These are phyloP conservation scores for Kernera saxatilis DNA, from an alignment of 345 rosid genomes.

Conservation along the genomic window DNA sequence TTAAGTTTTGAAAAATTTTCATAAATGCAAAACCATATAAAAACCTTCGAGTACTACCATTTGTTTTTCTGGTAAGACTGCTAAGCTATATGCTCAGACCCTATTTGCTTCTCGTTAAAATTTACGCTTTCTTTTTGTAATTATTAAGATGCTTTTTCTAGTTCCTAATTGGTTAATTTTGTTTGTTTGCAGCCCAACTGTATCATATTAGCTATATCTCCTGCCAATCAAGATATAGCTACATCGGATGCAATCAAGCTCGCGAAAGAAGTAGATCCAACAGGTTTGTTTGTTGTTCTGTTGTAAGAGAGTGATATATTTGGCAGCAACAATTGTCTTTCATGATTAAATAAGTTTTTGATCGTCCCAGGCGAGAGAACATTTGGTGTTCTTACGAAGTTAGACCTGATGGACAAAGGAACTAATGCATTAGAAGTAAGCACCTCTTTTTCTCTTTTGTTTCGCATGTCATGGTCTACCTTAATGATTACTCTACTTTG, in stretches of 20 bases:
- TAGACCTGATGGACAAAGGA: constrained; percentile 98
- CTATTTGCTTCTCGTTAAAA: not conserved
- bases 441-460: constrained; percentile 2
- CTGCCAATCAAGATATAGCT: constrained; percentile 97
- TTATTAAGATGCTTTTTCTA: not conserved
- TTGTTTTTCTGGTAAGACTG: too few species aligned
- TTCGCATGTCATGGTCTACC: not conserved
- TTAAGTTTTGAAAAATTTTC: not conserved
- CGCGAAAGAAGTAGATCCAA: constrained; percentile 83
- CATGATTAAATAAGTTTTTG: not conserved
- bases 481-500: not conserved
- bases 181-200: constrained; percentile 65
- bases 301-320: not conserved
- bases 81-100: too few species aligned
- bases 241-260: constrained; percentile 96
- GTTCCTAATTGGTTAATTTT: not conserved
- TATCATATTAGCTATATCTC: constrained; percentile 88
- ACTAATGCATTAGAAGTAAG: constrained; percentile 88
- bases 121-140: not conserved
- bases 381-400: constrained; percentile 95
- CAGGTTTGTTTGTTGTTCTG: constrained; percentile 41
- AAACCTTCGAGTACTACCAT: not conserved
- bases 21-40: not conserved
- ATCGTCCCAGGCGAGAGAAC: constrained; percentile 69
- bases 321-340: not conserved